Evolutionary conservation across 345 rosid species (phyloP), one percentile per base, ranked within the genome.

Genomic region (Populus nigra): DNA sequence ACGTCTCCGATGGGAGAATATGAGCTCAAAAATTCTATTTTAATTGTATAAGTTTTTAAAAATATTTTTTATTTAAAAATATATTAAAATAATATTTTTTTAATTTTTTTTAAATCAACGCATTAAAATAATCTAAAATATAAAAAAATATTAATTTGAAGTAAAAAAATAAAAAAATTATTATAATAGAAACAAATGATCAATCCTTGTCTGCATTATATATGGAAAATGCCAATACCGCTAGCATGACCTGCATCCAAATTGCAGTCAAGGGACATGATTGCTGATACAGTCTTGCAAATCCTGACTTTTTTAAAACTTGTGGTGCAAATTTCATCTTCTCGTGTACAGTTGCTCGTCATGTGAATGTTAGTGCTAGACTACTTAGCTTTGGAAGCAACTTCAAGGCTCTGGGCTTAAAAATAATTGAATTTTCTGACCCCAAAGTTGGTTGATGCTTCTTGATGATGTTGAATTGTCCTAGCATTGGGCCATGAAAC

Each of bases 181-280:
- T 38, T 43, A 7, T 22, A 8, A n/a, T n/a, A 3, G 0, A 15
- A 25, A 23, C 31, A 45, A 61, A 69, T 29, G 7, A 53, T 25
- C n/a, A 53, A 71, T 80, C 78, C 9, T 63, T 75, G 74, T 78
- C 77, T 71, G 27, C 73, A 63, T 75, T 69, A 6, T 35, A 45
- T 16, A n/a, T 70, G 36, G 70, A 76, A 77, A 72, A 25, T 23
- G 45, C 23, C 36, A 49, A 0, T 23, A 22, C 47, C 38, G 27
- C 78, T 29, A 68, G 25, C 66, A 35, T 67, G 33, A 16, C 50
- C 49, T 53, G 7, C 65, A 17, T 50, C 23, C 25, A 75, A 50
- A 16, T 33, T 17, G 8, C 18, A 23, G 8, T 25, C 4, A 31
- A 41, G 22, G 7, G 65, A 33, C 53, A 45, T n/a, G 61, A 22